Conservation (phyloP, 352 stramenopile genomes). For the Phytophthora hibernalis region DNA sequence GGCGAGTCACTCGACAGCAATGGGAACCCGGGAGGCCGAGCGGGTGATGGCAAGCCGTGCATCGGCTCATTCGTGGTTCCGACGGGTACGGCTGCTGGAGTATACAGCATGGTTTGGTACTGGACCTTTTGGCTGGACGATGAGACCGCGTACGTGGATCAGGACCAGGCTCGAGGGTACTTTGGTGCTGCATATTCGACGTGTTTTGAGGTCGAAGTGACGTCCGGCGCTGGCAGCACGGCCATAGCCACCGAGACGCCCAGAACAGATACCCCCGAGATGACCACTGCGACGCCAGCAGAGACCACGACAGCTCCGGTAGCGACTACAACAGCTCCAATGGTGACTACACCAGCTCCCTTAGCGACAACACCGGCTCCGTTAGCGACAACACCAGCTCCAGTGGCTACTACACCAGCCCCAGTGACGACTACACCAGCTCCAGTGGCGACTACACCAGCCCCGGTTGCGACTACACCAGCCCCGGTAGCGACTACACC, state of each 20-base stretch:
- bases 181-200: constrained; percentile 61
- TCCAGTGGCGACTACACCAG: constrained; percentile 4
- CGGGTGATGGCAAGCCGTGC: constrained; percentile 56
- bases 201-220: constrained; percentile 61
- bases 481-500: constrained; percentile 3
- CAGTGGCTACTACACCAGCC: constrained; percentile 1
- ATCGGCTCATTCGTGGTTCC: constrained; percentile 55
- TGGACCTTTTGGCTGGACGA: constrained; percentile 64
- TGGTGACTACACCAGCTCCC: constrained; percentile 1
- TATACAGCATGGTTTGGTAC: constrained; percentile 67
- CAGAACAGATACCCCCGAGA: constrained; percentile 5
- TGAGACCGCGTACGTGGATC: constrained; percentile 48
- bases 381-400: constrained; percentile 7
- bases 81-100: constrained; percentile 36
- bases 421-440: constrained; percentile 6
- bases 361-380: constrained; percentile 4
- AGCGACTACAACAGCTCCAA: constrained; percentile 5
- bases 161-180: constrained; percentile 48
- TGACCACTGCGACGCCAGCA: neutral
- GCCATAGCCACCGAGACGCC: neutral
- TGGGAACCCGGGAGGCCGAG: constrained; percentile 47
- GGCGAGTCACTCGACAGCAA: constrained; percentile 47
- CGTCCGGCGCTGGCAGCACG: constrained; percentile 15
- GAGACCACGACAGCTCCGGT: neutral
- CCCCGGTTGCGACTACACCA: constrained; percentile 5